Conservation (phyloP, 2,329 filamentous ascomycete genomes). For the Orbilia brochopaga region DNA sequence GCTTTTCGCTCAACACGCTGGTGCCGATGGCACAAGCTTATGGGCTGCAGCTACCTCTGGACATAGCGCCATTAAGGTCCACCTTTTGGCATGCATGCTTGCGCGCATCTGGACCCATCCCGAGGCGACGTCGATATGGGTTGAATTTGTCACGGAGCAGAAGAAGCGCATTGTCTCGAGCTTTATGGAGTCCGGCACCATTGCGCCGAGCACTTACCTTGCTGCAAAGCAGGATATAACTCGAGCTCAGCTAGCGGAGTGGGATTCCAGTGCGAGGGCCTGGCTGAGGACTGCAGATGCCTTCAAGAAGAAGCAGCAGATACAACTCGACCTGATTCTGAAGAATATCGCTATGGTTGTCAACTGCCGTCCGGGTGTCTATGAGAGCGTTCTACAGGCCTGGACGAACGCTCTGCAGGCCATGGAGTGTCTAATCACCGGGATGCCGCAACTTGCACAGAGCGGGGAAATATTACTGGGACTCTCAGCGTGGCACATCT, state of each 20-base stretch:
- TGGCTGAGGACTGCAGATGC: conserved; percentile 56
- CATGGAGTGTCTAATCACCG: conserved; percentile 52
- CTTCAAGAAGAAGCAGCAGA: conserved; percentile 53
- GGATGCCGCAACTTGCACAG: conserved; percentile 50
- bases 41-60: conserved; percentile 57
- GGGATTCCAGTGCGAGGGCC: conserved; percentile 57
- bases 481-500: conserved; percentile 54
- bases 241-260: conserved; percentile 54
- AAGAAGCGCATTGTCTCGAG: conserved; percentile 24
- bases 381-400: conserved; percentile 52
- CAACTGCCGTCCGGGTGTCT: conserved; percentile 43
- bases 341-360: conserved; percentile 52
- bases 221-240: conserved; percentile 52
- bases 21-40: conserved; percentile 55
- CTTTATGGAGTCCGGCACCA: conserved; percentile 4
- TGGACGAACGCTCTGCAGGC: conserved; percentile 53
- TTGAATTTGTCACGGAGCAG: conserved; percentile 55
- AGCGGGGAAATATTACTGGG: conserved; percentile 49
- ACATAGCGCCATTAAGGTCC: conserved; percentile 52
- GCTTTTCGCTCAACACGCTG: conserved; percentile 51
- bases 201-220: conserved; percentile 6
- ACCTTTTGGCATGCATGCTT: conserved; percentile 58
- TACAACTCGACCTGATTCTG: conserved; percentile 54
- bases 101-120: conserved; percentile 55
- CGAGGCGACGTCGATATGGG: conserved; percentile 57